Conservation (phyloP, 768 basidiomycete species). For the Amanita muscaria region DNA sequence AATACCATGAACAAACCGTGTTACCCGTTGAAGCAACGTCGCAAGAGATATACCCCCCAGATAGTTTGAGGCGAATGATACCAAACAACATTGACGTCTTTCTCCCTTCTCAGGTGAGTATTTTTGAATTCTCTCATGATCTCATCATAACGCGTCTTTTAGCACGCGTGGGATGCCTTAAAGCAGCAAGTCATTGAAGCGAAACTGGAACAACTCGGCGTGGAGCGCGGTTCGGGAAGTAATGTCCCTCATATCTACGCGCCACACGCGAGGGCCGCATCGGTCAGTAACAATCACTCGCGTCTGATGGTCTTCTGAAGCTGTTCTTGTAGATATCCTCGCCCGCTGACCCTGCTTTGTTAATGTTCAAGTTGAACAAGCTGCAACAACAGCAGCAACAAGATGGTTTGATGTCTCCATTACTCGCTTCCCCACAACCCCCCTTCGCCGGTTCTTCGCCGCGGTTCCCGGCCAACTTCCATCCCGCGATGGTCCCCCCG, state of each 20-base stretch:
- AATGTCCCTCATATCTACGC: conserved; percentile 54
- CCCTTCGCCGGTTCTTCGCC: conserved; percentile 27
- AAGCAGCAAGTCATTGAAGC: conserved; percentile 69
- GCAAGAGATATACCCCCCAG: conserved; percentile 55
- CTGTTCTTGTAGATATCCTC: conserved; percentile 64
- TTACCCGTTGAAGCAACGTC: conserved; percentile 30
- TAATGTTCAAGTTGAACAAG: conserved; percentile 79
- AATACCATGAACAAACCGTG: conserved; percentile 16
- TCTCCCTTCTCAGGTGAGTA: conserved; percentile 66
- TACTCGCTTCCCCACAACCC: conserved; percentile 60
- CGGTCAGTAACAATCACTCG: conserved; percentile 43
- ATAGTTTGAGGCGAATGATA: conserved; percentile 45
- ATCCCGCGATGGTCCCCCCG: conserved; percentile 30
- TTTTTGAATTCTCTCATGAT: conserved; percentile 8
- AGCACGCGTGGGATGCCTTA: conserved; percentile 71
- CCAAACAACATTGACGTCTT: conserved; percentile 73
- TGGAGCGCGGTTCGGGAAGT: conserved; percentile 56
- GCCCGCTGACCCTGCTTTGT: conserved; percentile 78
- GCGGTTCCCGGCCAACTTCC: conserved; percentile 28
- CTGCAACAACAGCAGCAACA: conserved; percentile 74
- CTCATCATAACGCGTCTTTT: conserved; percentile 7
- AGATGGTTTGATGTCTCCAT: conserved; percentile 38
- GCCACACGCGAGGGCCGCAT: conserved; percentile 76
- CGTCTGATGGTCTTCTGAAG: conserved; percentile 15
- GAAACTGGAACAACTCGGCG: conserved; percentile 72